Base-by-base conservation (phyloP, 1,139 yeast genomes). In the Yamadazyma atmosphaerica region DNA sequence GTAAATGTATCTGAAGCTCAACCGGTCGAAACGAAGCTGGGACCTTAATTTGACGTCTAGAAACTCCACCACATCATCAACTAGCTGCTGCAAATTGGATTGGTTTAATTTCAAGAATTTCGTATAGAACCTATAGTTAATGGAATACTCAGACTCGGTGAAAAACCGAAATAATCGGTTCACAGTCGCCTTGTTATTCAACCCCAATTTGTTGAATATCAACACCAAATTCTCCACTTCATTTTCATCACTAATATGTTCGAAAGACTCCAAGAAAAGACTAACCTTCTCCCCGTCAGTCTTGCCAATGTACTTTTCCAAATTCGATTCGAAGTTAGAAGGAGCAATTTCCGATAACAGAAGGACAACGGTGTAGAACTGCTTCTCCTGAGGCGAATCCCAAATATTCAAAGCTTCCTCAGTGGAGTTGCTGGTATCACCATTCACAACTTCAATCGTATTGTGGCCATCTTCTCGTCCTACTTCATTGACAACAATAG, bases 141-240 rank as follows among this genome's bases (percentile, higher is more conserved):
- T 63, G 35, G 73, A 56, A 32, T 74, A 76, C 33, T 64, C 63
- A n/a, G 72, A 63, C 32, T 70, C 75, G 2, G 74, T 64, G 42
- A 86, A 74, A 51, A 79, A 79, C 41, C 72, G 74, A 40, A 79
- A 52, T 4, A 89, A 56, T 47, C 88, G 65, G 43, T 81, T 76
- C 35, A 75, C 74, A 1, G 95, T 81, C 0, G 95, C 90, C 55
- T 84, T 86, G 52, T 86, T 86, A 52, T 83, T 78, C 25, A 87
- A 63, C 5, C 66, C 61, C 14, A 61, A 50, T 8, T 54, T 49
- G 66, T 84, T 75, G 55, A 81, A 87, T n/a, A 72, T 72, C 4
- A 61, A 46, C 0, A 80, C 81, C n/a, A 81, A 58, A 9, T 65
- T 61, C 47, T 86, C 90, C 25, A 86, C 66, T 12, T 71, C 76